Evolutionary conservation across 139 green algal species (phyloP).

Genomic region (Micractinium conductrix): DNA sequence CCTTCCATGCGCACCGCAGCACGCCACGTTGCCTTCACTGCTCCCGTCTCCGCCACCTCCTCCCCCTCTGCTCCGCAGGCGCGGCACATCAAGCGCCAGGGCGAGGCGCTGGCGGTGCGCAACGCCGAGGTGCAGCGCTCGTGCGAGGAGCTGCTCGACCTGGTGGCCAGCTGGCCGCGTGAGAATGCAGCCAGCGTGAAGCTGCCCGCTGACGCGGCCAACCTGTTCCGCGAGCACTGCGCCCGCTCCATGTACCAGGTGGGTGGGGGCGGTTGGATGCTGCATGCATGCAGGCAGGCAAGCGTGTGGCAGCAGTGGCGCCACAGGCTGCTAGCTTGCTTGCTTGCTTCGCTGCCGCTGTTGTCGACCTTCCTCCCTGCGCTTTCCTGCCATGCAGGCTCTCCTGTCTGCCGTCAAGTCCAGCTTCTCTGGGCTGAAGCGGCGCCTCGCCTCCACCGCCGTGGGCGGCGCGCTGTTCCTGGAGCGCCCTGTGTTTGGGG

Average conservation of each 20-base stretch:
- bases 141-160: conserved; percentile 79
- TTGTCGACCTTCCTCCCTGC: neutral
- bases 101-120: conserved; percentile 19
- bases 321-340: too few relatives aligned
- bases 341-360: too few relatives aligned
- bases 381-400: neutral
- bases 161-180: conserved; percentile 69
- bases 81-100: conserved; percentile 10
- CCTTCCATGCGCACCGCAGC: too few relatives aligned
- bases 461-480: neutral
- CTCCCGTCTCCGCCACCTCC: too few relatives aligned
- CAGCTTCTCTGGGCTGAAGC: conserved; percentile 82
- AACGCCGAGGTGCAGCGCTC: conserved; percentile 63
- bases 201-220: conserved; percentile 58
- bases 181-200: conserved; percentile 70
- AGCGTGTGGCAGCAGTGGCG: neutral
- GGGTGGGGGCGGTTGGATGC: neutral
- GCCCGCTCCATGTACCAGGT: conserved; percentile 86
- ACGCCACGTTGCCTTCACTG: too few relatives aligned
- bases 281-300: neutral
- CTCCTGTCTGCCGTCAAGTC: conserved; percentile 52
- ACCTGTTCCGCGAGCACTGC: conserved; percentile 75
- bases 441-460: conserved; percentile 68
- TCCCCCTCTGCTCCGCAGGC: conserved; percentile 12
- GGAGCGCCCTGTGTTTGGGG: conserved; percentile 80